Evolutionary conservation across 306 rosid species (phyloP).

Genomic region (Quercus dentata): DNA sequence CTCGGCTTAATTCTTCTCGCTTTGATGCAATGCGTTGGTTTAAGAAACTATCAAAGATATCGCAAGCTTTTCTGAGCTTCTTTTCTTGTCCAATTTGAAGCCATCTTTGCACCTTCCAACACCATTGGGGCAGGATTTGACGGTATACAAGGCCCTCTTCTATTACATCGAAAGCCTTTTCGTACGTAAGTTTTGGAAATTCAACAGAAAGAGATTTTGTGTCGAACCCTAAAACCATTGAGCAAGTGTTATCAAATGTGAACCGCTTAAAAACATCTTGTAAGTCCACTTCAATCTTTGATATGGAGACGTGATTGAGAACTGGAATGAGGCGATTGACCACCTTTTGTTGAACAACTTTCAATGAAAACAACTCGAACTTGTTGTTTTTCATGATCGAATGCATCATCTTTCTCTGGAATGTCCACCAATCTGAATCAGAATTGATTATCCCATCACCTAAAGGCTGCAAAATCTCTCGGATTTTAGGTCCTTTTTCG

Average conservation of each 20-base stretch:
- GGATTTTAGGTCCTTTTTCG: conserved; percentile 20
- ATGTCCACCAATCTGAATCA: conserved; percentile 26
- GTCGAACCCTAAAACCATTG: conserved; percentile 23
- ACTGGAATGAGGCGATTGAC: conserved; percentile 12
- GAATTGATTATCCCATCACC: conserved; percentile 37
- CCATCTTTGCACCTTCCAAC: conserved; percentile 42
- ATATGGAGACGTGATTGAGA: conserved; percentile 6
- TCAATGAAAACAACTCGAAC: conserved; percentile 3
- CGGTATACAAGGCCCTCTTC: conserved; percentile 19
- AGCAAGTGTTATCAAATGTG: conserved; percentile 19
- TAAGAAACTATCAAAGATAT: conserved; percentile 33
- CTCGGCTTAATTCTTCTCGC: not conserved
- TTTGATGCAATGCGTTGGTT: conserved; percentile 23
- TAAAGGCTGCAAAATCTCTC: conserved; percentile 25
- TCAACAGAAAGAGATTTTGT: not conserved
- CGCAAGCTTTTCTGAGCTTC: conserved; percentile 23
- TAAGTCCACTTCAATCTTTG: conserved; percentile 18
- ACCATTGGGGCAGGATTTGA: conserved; percentile 6
- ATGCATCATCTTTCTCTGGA: conserved; percentile 18
- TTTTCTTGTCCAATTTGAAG: conserved; percentile 41
- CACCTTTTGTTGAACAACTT: conserved; percentile 6
- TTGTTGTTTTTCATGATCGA: not conserved
- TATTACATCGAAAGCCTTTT: conserved; percentile 15
- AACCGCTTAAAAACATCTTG: conserved; percentile 27
- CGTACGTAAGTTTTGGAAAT: not conserved